Base-by-base conservation (phyloP, 2,329 filamentous ascomycete species). In the Pestalotiopsis fici region DNA sequence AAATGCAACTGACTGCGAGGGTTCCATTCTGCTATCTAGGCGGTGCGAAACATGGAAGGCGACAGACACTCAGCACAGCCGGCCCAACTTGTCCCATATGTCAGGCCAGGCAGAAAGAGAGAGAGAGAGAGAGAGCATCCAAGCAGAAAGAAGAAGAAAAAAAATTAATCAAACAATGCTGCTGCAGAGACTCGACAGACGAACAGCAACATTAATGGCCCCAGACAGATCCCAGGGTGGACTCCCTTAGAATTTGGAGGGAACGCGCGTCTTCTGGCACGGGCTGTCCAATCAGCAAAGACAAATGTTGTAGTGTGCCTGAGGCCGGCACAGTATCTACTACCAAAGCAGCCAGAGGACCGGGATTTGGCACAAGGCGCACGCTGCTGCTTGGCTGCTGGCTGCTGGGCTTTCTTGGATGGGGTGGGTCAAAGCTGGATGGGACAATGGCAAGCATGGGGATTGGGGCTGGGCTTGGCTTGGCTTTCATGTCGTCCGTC, bases 251-350 rank as follows among this genome's bases (percentile, higher is more conserved):
- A 64, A 28, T 64, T 47, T 35, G 50, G 31, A 35, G 63, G 27
- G 63, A 59, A 65, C 63, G 63, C 63, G 63, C 63, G 63, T 65
- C 63, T 65, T 31, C 54, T 47, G 18, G n/a, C 21, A n/a, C 18
- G 63, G 15, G 50, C 39, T 4, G 50, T n/a, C 63, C 63, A 65
- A 65, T 65, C 63, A 65, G 25, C 7, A 18, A 7, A 15, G 50
- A 47, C 31, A 25, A 4, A 54, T 18, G 54, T 59, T 35, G 2
- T 7, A 25, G 39, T 57, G 63, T 57, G 63, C 63, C 63, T 65
- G 50, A 59, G 54, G 50, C 63, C 50, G 56, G 50, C 54, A 64
- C 31, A 54, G 35, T 12, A 37, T 31, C 13, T 28, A 64, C 21
- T 28, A 43, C 56, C 28, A 35, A 37, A 43, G n/a, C 50, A 57